Conservation (phyloP, 2,329 filamentous ascomycete species). For the Tolypocladium album region DNA sequence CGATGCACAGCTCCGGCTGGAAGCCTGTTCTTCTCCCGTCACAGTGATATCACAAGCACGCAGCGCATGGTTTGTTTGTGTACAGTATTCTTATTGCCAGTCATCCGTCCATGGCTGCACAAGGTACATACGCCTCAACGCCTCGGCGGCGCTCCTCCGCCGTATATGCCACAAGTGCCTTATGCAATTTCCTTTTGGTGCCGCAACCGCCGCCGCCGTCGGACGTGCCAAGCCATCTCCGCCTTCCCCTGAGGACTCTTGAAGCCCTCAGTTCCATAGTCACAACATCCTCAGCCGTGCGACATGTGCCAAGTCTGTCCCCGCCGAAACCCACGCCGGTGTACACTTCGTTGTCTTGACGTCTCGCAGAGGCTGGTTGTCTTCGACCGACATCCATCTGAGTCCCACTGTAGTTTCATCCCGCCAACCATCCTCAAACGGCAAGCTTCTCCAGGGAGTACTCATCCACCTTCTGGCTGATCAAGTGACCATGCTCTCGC, state of each 20-base stretch:
- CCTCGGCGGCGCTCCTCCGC: not conserved
- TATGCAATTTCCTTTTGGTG: not conserved
- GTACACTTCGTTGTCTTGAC: not conserved
- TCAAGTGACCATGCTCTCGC: constrained; percentile 66
- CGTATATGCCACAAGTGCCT: not conserved
- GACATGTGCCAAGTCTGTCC: not conserved
- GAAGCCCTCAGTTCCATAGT: not conserved
- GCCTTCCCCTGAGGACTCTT: not conserved
- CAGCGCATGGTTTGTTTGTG: not conserved
- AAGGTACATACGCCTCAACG: not conserved
- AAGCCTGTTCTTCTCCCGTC: not conserved
- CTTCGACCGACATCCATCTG: not conserved
- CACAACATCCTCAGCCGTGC: not conserved
- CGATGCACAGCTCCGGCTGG: not conserved
- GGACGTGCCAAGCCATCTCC: not conserved
- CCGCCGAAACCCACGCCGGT: not conserved
- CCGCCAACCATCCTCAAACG: constrained; percentile 33
- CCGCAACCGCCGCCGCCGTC: not conserved
- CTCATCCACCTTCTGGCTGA: constrained; percentile 67
- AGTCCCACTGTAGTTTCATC: not conserved
- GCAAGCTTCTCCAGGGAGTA: constrained; percentile 75
- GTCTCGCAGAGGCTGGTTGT: not conserved
- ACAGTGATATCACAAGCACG: not conserved
- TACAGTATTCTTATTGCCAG: not conserved
- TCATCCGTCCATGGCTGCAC: not conserved